Evolutionary conservation across 2,329 filamentous ascomycete species (phyloP), one percentile per base, ranked within the genome.

Genomic region (Byssothecium circinans): DNA sequence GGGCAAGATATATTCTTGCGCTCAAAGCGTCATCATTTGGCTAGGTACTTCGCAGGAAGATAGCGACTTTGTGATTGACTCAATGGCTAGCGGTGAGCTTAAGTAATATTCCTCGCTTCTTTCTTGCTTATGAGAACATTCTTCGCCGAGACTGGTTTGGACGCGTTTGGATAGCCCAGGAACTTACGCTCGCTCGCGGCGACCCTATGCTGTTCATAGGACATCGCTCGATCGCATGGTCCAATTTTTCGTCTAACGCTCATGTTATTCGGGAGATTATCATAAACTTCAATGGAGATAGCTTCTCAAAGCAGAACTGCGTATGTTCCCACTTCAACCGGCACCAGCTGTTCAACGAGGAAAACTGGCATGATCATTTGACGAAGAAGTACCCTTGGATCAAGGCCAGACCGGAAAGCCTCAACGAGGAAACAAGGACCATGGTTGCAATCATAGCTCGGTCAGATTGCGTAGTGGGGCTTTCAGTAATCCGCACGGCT

Each of bases 151-250:
- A 39, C 15, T 54, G 46, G 45, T 54, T 52, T 34, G 27, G 37
- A n/a, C 40, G 51, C 10, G 37, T 54, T 4, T 56, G 51, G 48
- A 36, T 57, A 8, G 41, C 49, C 10, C 52, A 55, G 38, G 48
- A 55, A 36, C 25, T 57, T 5, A 43, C 48, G 10, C 17, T 57
- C 6, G 44, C 53, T 14, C 35, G 40, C 4, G 39, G 23, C 8
- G 52, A 56, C 8, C 50, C 50, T 1, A 44, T 32, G 2, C 29
- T 53, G 8, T 34, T 40, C 15, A 23, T 49, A 3, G 49, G 47
- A 3, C 22, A 36, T 12, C 23, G 6, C 11, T 30, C 37, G 1
- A 2, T 42, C 2, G 25, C 32, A 12, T 47, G 45, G 37, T 45
- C 37, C 18, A 19, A 40, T n/a, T n/a, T 52, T 6, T 19, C 19